Base-by-base conservation (phyloP, 805 yeast genomes). In the Yarrowia osloensis region DNA sequence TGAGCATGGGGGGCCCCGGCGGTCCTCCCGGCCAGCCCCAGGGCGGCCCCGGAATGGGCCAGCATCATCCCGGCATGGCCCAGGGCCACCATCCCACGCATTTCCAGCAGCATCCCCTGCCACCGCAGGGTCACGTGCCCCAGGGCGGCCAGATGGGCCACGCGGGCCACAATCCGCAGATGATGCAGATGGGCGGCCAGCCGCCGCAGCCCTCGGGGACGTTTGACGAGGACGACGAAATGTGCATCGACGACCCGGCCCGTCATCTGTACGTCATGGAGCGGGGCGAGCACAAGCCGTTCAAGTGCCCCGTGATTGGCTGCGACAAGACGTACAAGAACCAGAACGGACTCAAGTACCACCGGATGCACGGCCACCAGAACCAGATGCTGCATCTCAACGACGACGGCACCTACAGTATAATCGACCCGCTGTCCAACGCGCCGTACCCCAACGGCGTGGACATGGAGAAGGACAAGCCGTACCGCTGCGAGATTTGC, bases 271-370 rank as follows among this genome's bases (percentile, higher is more conserved):
- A 95, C 75, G 97, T 93, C 37, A 88, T 90, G 81, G 98, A 93
- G 78, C 88, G 87, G 70, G 93, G 90, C 68, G 97, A 93, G 72
- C 90, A 91, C 76, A 88, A 95, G 77, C 99, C 99, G 33, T 95
- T 88, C 81, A 92, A 89, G 77, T 95, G 99, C 80, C 99, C 98
- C 0, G 99, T 95, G 50, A 90, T 92, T 74, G 99, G 99, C 8
- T 95, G 99, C 78, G 98, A 93, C 73, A 95, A 95, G 81, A 93
- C 94, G 31, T 95, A 95, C 78, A 95, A 95, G 80, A 95, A 95
- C 78, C 99, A 95, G 79, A 95, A 95, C 75, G 99, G 99, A 19
- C 82, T 95, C 75, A 95, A 95, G 77, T 95, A 95, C 78, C 99
- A 95, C 79, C 84, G 97, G 71, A 81, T 89, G 68, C 99, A 94